Conservation (phyloP, 176 grass and related monocot genomes). For the Echinochloa phyllopogon region DNA sequence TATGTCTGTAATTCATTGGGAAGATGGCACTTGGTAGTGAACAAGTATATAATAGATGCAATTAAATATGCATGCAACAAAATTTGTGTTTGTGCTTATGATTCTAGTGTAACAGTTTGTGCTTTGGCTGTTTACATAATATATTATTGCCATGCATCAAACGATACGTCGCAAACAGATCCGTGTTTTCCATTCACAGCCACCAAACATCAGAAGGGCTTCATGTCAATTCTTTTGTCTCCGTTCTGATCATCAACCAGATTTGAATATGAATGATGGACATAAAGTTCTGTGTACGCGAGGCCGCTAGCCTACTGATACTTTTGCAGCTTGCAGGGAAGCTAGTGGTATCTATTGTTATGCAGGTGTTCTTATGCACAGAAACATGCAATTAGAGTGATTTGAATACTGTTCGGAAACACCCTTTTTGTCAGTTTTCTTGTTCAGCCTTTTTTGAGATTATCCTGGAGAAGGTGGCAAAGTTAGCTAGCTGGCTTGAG, state of each 20-base stretch:
- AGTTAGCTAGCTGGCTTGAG: not conserved
- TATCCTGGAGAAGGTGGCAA: not conserved
- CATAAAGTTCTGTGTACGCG: not conserved
- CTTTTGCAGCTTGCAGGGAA: not conserved
- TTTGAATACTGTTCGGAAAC: not conserved
- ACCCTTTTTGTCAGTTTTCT: not conserved
- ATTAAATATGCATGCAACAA: not conserved
- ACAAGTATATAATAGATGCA: not conserved
- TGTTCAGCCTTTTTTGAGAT: not conserved
- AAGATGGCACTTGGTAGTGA: not conserved
- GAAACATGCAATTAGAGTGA: not conserved
- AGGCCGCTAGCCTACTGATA: not conserved
- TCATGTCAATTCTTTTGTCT: not conserved
- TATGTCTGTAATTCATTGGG: not conserved
- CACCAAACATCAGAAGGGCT: not conserved
- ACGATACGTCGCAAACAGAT: slow-evolving; percentile 20
- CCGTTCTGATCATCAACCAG: not conserved
- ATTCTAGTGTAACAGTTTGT: not conserved
- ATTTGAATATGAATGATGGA: not conserved
- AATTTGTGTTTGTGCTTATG: not conserved
- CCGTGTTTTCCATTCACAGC: not conserved
- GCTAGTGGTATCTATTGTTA: not conserved
- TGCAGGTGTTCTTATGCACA: not conserved
- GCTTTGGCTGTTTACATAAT: not conserved
- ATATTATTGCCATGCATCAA: not conserved